Percentiles rank a stretch among this genome's conserved stretches.
phyloP scores from a whole-genome alignment of 441 rosid genomes.

The Eutrema salsugineum region DNA sequence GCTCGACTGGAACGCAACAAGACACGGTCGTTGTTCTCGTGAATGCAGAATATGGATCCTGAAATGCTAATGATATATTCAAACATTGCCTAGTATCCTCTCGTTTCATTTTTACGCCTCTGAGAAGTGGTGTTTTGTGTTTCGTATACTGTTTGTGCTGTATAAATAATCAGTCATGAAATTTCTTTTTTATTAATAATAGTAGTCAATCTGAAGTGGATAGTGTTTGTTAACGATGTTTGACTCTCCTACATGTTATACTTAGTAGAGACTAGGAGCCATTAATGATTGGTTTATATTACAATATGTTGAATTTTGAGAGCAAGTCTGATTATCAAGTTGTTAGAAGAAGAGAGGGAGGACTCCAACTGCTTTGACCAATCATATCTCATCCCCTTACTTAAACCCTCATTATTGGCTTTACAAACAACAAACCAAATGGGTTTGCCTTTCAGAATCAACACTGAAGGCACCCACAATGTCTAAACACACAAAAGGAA shows the following conservation, averaged over 20 bases:
- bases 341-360: not conserved
- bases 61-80: not conserved
- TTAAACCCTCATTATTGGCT: not conserved
- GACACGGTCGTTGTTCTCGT: constrained; percentile 72
- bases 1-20: constrained; percentile 91
- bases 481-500: constrained; percentile 23
- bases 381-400: not conserved
- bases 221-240: constrained; percentile 2
- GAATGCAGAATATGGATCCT: constrained; percentile 20
- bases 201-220: not conserved
- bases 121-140: constrained; percentile 1
- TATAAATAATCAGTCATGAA: constrained; percentile 7
- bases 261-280: not conserved
- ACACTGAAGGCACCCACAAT: not conserved
- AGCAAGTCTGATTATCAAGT: not conserved
- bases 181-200: too few species aligned
- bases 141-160: constrained; percentile 3
- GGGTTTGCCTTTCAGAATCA: not conserved
- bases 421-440: constrained; percentile 2
- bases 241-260: not conserved
- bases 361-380: not conserved
- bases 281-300: not conserved
- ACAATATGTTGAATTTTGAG: not conserved
- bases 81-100: not conserved
- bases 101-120: not conserved